Conservation (phyloP, 2,329 filamentous ascomycete genomes). For the Colletotrichum aenigma region DNA sequence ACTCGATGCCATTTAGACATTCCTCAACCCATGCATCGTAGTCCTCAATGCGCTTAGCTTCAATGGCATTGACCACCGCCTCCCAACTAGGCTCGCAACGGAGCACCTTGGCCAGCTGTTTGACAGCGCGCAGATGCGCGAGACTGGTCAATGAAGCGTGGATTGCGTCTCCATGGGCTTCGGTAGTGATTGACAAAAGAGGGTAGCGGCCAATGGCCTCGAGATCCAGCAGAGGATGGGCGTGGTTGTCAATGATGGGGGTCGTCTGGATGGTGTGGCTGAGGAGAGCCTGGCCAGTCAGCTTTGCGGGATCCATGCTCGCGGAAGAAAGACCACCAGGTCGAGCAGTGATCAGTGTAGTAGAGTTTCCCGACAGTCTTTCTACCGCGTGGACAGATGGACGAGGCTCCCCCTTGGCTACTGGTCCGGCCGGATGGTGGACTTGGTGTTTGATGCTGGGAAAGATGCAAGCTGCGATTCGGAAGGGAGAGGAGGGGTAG, state of each 20-base stretch:
- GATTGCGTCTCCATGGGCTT: slow-evolving; percentile 73
- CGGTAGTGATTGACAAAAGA: slow-evolving; percentile 68
- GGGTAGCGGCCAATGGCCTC: slow-evolving; percentile 50
- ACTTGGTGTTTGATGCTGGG: not conserved
- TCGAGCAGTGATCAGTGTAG: not conserved
- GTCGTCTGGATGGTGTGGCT: slow-evolving; percentile 51
- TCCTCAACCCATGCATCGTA: slow-evolving; percentile 62
- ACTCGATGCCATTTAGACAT: slow-evolving; percentile 76
- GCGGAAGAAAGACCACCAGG: slow-evolving; percentile 9
- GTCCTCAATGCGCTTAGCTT: slow-evolving; percentile 43
- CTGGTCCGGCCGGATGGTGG: not conserved
- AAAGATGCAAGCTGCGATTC: not conserved
- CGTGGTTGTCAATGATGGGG: slow-evolving; percentile 76
- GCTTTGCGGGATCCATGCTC: slow-evolving; percentile 20
- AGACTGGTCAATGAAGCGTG: slow-evolving; percentile 65
- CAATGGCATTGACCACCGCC: slow-evolving; percentile 48
- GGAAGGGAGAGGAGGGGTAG: slow-evolving; percentile 1
- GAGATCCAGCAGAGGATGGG: slow-evolving; percentile 68
- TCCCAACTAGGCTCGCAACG: slow-evolving; percentile 68
- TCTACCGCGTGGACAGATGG: not conserved
- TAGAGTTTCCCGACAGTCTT: not conserved
- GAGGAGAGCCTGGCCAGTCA: slow-evolving; percentile 26
- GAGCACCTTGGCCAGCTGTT: slow-evolving; percentile 70
- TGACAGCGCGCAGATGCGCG: slow-evolving; percentile 71
- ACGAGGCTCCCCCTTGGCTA: not conserved